A percentile compares a stretch with the other conserved stretches of the same genome.
Conservation (phyloP, 163 green algal genomes). For the Chlorella variabilis region DNA sequence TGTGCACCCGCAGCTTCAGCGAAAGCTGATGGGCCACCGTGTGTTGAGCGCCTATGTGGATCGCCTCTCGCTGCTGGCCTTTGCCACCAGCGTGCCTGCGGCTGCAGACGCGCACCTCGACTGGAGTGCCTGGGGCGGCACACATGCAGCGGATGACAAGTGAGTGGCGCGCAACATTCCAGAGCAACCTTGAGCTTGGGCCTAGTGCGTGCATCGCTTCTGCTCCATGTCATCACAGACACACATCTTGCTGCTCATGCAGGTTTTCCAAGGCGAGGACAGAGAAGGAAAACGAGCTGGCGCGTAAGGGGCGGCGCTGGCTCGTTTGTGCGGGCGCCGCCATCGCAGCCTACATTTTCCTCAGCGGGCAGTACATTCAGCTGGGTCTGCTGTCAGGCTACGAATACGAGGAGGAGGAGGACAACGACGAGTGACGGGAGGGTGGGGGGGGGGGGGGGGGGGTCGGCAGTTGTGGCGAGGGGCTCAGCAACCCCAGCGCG, state of each 20-base stretch:
- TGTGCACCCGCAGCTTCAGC: conserved; percentile 40
- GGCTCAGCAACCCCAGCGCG: no score
- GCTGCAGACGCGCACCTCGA: conserved; percentile 15
- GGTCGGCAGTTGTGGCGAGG: no score
- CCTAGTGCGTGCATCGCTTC: no score
- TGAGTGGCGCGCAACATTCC: background rate
- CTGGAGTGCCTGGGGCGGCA: conserved; percentile 30
- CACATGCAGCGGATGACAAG: background rate
- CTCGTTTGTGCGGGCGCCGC: conserved; percentile 46
- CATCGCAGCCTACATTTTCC: conserved; percentile 53
- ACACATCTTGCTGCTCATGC: no score
- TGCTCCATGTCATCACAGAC: no score
- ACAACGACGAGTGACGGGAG: conserved; percentile 34
- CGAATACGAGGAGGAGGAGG: conserved; percentile 25
- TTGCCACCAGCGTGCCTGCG: conserved; percentile 24
- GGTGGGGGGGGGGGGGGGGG: no score
- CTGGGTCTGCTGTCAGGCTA: conserved; percentile 13
- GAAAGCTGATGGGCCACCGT: conserved; percentile 33
- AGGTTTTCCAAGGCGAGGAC: conserved; percentile 26
- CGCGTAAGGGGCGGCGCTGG: conserved; percentile 53
- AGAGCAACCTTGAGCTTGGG: no score
- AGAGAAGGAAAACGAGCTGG: conserved; percentile 27
- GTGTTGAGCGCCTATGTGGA: conserved; percentile 42
- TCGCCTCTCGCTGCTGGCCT: conserved; percentile 30
- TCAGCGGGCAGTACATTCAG: conserved; percentile 50